Evolutionary conservation across 148 eudicot genomes (phyloP).

Genomic region (Fagopyrum homotropicum): DNA sequence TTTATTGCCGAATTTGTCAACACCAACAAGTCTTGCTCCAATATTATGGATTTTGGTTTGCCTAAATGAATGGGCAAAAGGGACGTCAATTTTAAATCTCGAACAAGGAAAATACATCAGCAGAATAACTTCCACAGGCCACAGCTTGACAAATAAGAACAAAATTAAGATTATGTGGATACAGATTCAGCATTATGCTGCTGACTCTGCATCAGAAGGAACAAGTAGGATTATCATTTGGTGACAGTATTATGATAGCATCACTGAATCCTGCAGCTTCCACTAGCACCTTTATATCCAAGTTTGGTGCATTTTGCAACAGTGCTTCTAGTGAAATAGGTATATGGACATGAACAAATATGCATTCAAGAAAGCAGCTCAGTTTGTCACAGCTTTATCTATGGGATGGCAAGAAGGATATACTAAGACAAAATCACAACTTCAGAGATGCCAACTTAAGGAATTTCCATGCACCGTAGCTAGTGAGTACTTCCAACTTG

Average conservation of each 20-base stretch:
- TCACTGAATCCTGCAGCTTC: background rate
- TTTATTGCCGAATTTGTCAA: conserved; percentile 92
- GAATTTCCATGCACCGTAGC: background rate
- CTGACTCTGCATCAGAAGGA: background rate
- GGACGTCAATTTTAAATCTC: background rate
- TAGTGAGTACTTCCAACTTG: background rate
- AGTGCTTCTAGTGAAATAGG: background rate
- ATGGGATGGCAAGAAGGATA: background rate
- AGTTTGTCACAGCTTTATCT: background rate
- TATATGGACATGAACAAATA: background rate
- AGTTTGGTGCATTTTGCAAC: background rate
- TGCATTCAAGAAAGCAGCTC: background rate
- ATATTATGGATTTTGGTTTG: conserved; percentile 96
- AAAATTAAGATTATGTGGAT: background rate
- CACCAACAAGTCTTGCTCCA: conserved; percentile 86
- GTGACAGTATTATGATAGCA: background rate
- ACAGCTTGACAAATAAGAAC: conserved; percentile 1
- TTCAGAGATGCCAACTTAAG: background rate
- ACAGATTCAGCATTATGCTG: background rate
- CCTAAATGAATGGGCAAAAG: conserved; percentile 38
- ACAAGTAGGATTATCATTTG: background rate
- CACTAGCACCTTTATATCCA: background rate
- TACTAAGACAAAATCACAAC: background rate
- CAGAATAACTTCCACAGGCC: background rate
- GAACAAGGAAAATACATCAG: background rate